Percentiles rank a stretch among this genome's conserved stretches.
Evolutionary conservation across 495 filamentous ascomycete genomes (phyloP).

Genomic region (Xylaria curta): DNA sequence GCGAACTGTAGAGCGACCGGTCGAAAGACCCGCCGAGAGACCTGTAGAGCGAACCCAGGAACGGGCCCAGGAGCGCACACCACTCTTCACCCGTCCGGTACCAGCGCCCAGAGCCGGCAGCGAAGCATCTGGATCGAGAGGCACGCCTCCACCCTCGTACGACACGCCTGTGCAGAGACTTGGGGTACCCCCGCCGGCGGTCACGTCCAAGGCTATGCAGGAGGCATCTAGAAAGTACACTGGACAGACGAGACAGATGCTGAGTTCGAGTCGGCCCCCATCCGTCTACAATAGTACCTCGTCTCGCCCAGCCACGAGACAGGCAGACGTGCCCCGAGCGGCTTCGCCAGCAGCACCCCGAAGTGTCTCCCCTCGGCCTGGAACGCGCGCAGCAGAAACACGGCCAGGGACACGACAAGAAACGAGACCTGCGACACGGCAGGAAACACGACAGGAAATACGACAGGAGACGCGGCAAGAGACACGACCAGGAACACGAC

Average conservation of each 20-base stretch:
- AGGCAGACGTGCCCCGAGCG: conserved; percentile 55
- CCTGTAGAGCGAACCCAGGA: background rate
- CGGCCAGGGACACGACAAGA: conserved; percentile 44
- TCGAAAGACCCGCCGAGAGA: background rate
- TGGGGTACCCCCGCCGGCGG: conserved; percentile 88
- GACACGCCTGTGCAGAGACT: conserved; percentile 78
- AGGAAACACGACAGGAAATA: conserved; percentile 30
- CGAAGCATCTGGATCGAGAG: conserved; percentile 60
- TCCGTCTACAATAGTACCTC: conserved; percentile 40
- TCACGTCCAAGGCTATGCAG: conserved; percentile 92
- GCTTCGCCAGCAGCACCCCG: conserved; percentile 58
- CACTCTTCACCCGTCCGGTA: conserved; percentile 39
- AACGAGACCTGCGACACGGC: conserved; percentile 10
- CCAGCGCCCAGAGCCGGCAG: conserved; percentile 59
- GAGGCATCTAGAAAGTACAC: conserved; percentile 87
- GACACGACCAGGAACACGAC: conserved; percentile 16
- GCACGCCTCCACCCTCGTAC: conserved; percentile 86
- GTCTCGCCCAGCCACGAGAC: conserved; percentile 54
- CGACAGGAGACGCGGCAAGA: conserved; percentile 19
- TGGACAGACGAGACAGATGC: conserved; percentile 81
- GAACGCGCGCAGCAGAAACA: conserved; percentile 40
- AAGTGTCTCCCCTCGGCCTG: conserved; percentile 59
- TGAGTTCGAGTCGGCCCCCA: conserved; percentile 60
- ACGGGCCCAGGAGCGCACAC: conserved; percentile 19
- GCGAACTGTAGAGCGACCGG: background rate